Evolutionary conservation across 495 filamentous ascomycete species (phyloP).

Genomic region (Saxophila tyrrhenica): DNA sequence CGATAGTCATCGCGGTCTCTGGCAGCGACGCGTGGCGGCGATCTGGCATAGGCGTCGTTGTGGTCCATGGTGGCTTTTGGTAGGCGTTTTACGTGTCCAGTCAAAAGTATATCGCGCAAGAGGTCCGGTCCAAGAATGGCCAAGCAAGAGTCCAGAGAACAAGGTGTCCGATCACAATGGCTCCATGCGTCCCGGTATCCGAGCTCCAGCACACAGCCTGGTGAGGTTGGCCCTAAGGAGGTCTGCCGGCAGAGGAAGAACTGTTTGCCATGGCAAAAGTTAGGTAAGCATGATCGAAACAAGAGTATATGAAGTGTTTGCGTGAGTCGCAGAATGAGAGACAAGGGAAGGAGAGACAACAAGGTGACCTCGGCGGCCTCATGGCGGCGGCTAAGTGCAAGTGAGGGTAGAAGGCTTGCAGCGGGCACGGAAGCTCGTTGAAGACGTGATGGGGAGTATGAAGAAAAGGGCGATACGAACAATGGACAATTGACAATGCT

Average conservation of each 20-base stretch:
- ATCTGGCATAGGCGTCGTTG: constrained; percentile 7
- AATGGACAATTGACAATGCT: neutral
- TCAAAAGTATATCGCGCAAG: neutral
- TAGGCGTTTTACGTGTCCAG: neutral
- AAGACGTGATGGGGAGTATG: neutral
- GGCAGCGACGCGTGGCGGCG: constrained; percentile 4
- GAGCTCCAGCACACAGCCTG: neutral
- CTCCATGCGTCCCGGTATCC: neutral
- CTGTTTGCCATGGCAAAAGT: constrained; percentile 20
- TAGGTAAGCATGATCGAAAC: constrained; percentile 9
- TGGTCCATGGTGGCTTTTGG: constrained; percentile 2
- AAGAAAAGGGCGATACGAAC: constrained; percentile 1
- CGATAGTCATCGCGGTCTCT: constrained; percentile 20
- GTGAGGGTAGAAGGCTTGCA: neutral
- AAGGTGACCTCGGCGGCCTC: too few species aligned
- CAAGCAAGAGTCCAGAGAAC: too few species aligned
- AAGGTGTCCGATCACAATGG: neutral
- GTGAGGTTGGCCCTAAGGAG: neutral
- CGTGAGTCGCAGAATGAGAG: neutral
- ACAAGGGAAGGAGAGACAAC: too few species aligned
- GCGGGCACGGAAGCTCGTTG: neutral
- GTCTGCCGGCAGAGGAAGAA: constrained; percentile 1
- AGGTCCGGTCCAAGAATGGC: too few species aligned
- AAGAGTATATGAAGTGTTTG: neutral
- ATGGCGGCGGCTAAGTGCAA: neutral